A percentile compares a stretch with the other conserved stretches of the same genome.
Conservation (phyloP, 257 asterid genomes). For the Nicotiana sylvestris region DNA sequence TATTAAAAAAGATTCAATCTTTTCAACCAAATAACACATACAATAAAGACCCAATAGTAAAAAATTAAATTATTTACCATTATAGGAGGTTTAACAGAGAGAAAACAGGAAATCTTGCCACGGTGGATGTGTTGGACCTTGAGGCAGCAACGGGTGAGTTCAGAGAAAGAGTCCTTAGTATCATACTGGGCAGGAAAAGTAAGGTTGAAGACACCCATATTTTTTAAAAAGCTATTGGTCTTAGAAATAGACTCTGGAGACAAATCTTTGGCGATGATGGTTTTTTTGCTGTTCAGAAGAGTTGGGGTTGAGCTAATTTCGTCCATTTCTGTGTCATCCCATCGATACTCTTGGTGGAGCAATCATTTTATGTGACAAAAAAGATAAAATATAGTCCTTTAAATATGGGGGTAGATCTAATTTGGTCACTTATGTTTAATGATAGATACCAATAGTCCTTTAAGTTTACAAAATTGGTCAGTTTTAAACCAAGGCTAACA, state of each 20-base stretch:
- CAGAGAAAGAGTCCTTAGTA: constrained; percentile 50
- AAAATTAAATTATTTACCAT: constrained; percentile 29
- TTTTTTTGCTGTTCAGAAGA: background rate
- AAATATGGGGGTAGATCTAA: background rate
- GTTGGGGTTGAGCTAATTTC: background rate
- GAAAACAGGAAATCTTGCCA: constrained; percentile 67
- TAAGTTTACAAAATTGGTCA: background rate
- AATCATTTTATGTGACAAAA: background rate
- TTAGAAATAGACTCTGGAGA: constrained; percentile 14
- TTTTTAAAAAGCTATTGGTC: constrained; percentile 15
- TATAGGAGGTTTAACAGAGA: constrained; percentile 53
- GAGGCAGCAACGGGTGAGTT: constrained; percentile 50
- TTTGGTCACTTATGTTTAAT: background rate
- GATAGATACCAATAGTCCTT: background rate
- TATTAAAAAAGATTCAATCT: background rate
- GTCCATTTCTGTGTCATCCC: background rate
- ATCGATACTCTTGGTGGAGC: background rate
- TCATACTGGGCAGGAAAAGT: constrained; percentile 36
- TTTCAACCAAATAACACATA: background rate
- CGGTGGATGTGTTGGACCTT: constrained; percentile 44
- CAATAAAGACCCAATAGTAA: background rate
- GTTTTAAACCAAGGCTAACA: background rate
- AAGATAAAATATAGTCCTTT: background rate
- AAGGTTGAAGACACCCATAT: constrained; percentile 19
- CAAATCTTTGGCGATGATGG: constrained; percentile 16